Evolutionary conservation across 345 rosid genomes (phyloP).

Genomic region (Euphorbia pulcherrima): DNA sequence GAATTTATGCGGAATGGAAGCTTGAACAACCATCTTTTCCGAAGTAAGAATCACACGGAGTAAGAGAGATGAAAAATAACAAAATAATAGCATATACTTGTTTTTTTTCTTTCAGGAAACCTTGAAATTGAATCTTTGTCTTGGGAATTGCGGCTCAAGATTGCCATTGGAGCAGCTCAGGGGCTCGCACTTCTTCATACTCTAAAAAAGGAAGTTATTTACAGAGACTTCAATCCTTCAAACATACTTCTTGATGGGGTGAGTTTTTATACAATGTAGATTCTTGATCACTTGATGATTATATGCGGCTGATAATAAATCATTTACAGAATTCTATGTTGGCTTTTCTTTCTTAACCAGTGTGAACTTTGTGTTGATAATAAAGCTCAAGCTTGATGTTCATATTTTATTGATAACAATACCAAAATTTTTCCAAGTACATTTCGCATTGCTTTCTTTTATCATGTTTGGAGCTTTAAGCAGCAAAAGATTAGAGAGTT

Average conservation of each 20-base stretch:
- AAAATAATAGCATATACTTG: neutral
- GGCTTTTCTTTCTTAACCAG: no score
- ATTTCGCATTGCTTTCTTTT: no score
- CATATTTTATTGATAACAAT: no score
- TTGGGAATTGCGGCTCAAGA: constrained; percentile 73
- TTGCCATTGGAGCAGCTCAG: constrained; percentile 71
- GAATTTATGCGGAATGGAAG: constrained; percentile 81
- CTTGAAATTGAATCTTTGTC: constrained; percentile 52
- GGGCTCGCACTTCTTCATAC: constrained; percentile 72
- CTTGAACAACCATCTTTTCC: constrained; percentile 62
- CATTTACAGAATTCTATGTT: no score
- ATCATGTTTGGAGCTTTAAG: no score
- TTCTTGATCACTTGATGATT: no score
- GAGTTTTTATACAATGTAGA: constrained; percentile 13
- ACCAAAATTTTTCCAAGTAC: no score
- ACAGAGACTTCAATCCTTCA: constrained; percentile 77
- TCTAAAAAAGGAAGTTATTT: constrained; percentile 65
- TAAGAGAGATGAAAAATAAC: neutral
- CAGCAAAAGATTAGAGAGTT: no score
- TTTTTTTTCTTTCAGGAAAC: constrained; percentile 32
- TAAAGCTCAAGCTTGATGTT: no score
- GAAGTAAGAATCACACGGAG: no score
- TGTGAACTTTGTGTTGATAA: no score
- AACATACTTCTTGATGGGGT: constrained; percentile 75
- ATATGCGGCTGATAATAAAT: no score